phyloP scores from a whole-genome alignment of 1,284 basidiomycete species.

The Ustilago curta region DNA sequence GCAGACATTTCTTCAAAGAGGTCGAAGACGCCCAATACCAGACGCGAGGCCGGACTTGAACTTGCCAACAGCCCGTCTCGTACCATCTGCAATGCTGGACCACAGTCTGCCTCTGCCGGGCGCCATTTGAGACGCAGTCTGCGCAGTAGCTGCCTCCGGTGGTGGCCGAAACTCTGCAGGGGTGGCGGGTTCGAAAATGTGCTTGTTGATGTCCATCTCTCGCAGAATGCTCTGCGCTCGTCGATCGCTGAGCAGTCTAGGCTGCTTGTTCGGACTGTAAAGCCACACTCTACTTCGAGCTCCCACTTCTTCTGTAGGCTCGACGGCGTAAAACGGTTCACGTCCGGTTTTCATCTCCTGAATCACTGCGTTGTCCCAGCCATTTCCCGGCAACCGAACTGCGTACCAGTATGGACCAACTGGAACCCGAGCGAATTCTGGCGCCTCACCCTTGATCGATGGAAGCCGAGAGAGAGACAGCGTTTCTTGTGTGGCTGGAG shows the following conservation, averaged over 20 bases:
- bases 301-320: not conserved
- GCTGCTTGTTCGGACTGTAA: too few species aligned
- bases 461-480: too few species aligned
- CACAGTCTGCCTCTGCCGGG: not conserved
- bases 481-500: too few species aligned
- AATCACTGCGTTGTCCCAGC: slow-evolving; percentile 7
- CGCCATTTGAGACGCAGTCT: not conserved
- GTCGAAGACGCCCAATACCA: too few species aligned
- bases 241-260: too few species aligned
- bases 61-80: not conserved
- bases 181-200: too few species aligned
- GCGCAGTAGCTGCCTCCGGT: not conserved
- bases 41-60: not conserved
- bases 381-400: not conserved
- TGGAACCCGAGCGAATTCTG: too few species aligned
- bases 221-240: too few species aligned
- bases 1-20: not conserved
- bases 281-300: too few species aligned
- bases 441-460: too few species aligned
- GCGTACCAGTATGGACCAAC: too few species aligned
- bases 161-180: not conserved
- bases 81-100: not conserved
- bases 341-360: not conserved
- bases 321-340: slow-evolving; percentile 5
- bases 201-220: too few species aligned